Evolutionary conservation across 2,329 filamentous ascomycete genomes (phyloP), one percentile per base, ranked within the genome.

Genomic region (Fusarium udum): DNA sequence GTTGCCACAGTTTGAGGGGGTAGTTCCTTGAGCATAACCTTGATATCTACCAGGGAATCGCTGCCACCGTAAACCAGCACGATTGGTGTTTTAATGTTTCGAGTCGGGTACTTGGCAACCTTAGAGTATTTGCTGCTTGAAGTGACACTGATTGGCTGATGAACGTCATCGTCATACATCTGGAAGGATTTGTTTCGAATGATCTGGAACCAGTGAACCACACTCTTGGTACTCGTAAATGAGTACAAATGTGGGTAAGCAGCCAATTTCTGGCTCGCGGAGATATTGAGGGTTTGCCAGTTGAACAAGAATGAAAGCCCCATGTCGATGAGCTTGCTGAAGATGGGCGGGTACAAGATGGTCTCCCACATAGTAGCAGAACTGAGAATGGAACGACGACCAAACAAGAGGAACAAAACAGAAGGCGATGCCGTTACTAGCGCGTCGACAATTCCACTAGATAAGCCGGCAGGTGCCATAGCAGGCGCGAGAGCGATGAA

Each of bases 121-220:
- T 98, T 98, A 81, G 97, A 97, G 83, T 97, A 97, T 77, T 95
- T 95, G 78, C 89, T 91, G 61, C 89, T 89, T 9, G 91, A 91
- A 28, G 89, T 89, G 42, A 95, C 85, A 61, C 91, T 90, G 67
- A 97, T 85, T 0, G 92, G 92, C 34, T 92, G 92, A 64, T 95
- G 93, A 2, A 96, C 89, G 77, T 98, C 95, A 80, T 99, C 96
- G 80, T 99, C 96, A 82, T 95, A 98, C 93, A 99, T 98, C 82
- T 99, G 96, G 82, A 99, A 98, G 32, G 91, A 95, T 78, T 94
- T 93, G 78, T 95, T 98, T 73, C 96, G 92, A 78, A 99, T 99
- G 80, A 99, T 98, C 80, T 99, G 96, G 81, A 99, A 99, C 96
- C 96, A 99, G 80, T 99, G 96, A 1, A 99, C 96, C 14, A 99